phyloP scores from a whole-genome alignment of 768 basidiomycete species.

The Gyrodon lividus region DNA sequence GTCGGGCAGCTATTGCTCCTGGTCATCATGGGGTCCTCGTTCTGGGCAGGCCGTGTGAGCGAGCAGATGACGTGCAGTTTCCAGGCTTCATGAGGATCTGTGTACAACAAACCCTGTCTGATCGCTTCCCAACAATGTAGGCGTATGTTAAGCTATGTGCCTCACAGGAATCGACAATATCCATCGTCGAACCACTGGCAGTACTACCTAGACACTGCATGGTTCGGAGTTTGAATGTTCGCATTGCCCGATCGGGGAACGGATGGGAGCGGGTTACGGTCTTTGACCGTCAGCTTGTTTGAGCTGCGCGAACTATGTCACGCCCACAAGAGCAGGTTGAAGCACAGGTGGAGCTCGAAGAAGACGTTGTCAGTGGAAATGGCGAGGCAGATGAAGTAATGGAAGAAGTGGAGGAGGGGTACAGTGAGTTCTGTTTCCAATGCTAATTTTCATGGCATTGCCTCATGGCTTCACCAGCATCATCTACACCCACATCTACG shows the following conservation, averaged over 20 bases:
- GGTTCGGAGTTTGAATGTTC: slow-evolving; percentile 31
- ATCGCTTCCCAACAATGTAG: too few species aligned
- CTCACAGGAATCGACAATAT: too few species aligned
- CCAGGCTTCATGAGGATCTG: slow-evolving; percentile 5
- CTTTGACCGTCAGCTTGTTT: slow-evolving; percentile 23
- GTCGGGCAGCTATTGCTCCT: slow-evolving; percentile 69
- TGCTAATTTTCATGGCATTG: slow-evolving; percentile 5
- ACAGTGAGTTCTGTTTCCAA: slow-evolving; percentile 57
- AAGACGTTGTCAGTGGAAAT: slow-evolving; percentile 57
- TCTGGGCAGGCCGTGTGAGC: slow-evolving; percentile 48
- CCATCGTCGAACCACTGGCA: too few species aligned
- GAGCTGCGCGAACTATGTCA: slow-evolving; percentile 35
- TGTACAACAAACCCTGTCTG: not conserved
- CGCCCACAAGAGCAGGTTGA: slow-evolving; percentile 42
- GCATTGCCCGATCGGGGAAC: slow-evolving; percentile 29
- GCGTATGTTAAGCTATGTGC: too few species aligned
- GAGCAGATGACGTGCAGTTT: slow-evolving; percentile 54
- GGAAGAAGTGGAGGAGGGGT: slow-evolving; percentile 68
- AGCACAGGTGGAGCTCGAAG: slow-evolving; percentile 53
- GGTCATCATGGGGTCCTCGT: slow-evolving; percentile 67
- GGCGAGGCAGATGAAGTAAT: slow-evolving; percentile 75
- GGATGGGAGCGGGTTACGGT: slow-evolving; percentile 7
- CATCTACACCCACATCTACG: slow-evolving; percentile 87
- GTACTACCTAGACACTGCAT: not conserved
- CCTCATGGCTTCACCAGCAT: slow-evolving; percentile 49